Base-by-base conservation (phyloP, 192 early-diverging fungal genomes). In the Dimargaris verticillata region DNA sequence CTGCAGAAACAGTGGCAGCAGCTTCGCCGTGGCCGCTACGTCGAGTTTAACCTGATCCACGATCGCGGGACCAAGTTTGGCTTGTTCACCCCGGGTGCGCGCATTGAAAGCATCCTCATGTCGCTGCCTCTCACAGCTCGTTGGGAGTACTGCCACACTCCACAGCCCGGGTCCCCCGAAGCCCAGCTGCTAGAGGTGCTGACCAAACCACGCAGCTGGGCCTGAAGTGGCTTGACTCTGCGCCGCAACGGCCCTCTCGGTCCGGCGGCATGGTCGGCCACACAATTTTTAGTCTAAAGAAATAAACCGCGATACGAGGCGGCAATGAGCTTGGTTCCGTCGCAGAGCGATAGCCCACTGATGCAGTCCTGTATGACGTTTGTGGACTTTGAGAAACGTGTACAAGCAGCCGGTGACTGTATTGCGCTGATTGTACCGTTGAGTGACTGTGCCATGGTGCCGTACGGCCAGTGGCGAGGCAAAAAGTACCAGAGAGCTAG, bases 11-110 rank as follows among this genome's bases (percentile, higher is more conserved):
- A 76, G 44, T 99, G 95, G 95, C 95, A 99, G 73, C 88, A 94
- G 64, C 63, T 99, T 41, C 83, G 95, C 52, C 81, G 95, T 44
- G 95, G 95, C 12, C 79, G 91, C 33, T 99, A 99, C 73, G 93
- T 91, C 26, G 95, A 99, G 67, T 99, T 99, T 70, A 99, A 99
- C 68, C 72, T 99, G 66, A 87, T 96, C 18, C 83, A 89, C 63
- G 95, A 99, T 71, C 83, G 95, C 50, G 95, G 95, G 24, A 99
- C 95, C 42, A 98, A 98, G 74, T 99, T 96, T 74, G 95, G 95
- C 18, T 73, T 99, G 44, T 81, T 86, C 65, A 99, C 95, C 22
- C 95, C 95, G 14, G 92, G 93, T 46, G 91, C 88, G 2, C 75
- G 95, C 29, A 96, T 96, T 59, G 95, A 99, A 69, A 92, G 88